Percentiles rank a stretch among this genome's conserved stretches.
These are phyloP conservation scores for Aquilaria agallochum DNA, from an alignment of 441 rosid genomes.

Conservation along the genomic window DNA sequence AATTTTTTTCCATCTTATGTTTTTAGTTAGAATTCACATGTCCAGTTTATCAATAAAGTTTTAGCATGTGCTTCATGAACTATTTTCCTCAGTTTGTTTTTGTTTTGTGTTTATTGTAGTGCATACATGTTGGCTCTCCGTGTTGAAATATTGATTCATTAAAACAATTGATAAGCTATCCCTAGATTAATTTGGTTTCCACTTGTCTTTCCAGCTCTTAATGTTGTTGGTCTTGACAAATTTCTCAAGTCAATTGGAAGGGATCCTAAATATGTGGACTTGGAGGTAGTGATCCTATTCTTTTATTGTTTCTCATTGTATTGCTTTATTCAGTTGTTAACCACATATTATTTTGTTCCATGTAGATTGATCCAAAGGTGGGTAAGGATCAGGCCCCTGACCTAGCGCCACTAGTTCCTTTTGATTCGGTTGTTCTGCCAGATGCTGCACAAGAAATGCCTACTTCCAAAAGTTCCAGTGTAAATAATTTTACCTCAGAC, in stretches of 20 bases:
- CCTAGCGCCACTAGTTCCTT: slow-evolving; percentile 72
- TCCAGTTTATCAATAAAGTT: too few relatives aligned
- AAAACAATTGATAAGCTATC: too few relatives aligned
- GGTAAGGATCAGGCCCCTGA: slow-evolving; percentile 97
- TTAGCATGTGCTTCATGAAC: too few relatives aligned
- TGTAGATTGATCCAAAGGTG: slow-evolving; percentile 67
- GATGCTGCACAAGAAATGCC: slow-evolving; percentile 38
- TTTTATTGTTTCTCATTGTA: slow-evolving; percentile 7
- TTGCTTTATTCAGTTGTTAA: slow-evolving; percentile 10
- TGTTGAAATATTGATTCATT: too few relatives aligned
- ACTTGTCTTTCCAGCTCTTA: slow-evolving; percentile 47
- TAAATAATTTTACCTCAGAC: slow-evolving; percentile 23
- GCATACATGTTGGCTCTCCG: too few relatives aligned
- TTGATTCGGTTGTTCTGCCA: slow-evolving; percentile 42
- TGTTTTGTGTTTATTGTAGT: too few relatives aligned
- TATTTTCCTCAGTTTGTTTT: too few relatives aligned
- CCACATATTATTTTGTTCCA: slow-evolving; percentile 9
- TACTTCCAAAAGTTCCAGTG: slow-evolving; percentile 24
- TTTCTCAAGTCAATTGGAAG: slow-evolving; percentile 69
- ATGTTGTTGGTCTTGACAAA: slow-evolving; percentile 54
- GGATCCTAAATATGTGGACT: slow-evolving; percentile 60
- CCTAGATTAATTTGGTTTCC: too few relatives aligned
- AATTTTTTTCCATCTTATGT: too few relatives aligned
- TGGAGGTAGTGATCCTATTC: slow-evolving; percentile 49
- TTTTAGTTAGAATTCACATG: too few relatives aligned